Base-by-base conservation (phyloP, 805 yeast genomes). In the Starmerella stellata region DNA sequence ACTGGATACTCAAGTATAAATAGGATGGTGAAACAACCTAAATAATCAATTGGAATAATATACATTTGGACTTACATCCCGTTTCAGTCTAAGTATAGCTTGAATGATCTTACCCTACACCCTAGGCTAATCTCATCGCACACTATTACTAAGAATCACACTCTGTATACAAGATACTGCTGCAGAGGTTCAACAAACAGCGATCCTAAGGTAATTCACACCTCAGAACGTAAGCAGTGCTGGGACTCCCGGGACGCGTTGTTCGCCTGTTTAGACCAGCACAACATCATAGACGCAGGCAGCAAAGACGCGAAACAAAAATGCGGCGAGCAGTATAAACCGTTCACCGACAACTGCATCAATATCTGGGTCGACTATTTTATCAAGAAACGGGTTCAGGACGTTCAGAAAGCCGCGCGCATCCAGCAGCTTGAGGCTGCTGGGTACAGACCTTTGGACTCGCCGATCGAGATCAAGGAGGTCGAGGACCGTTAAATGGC, bases 171-270 rank as follows among this genome's bases (percentile, higher is more conserved):
- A n/a, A n/a, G n/a, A n/a, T n/a, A n/a, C n/a, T n/a, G n/a, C n/a
- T n/a, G n/a, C n/a, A n/a, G n/a, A n/a, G n/a, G n/a, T n/a, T n/a
- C n/a, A n/a, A n/a, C n/a, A n/a, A n/a, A n/a, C n/a, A n/a, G 14
- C 19, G 54, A 55, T 38, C 78, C 78, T 27, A 64, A 38, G 27
- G 53, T 51, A 25, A 49, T 51, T 30, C 51, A 48, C 38, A 42
- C 54, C 4, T 35, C 39, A 21, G 71, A 74, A 47, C 70, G 96
- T 47, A 68, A 72, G 52, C 62, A 65, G 43, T 87, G 98, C 62
- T 90, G 96, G 96, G 87, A 75, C 37, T 65, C 87, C 5, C 69
- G 98, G 43, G 98, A 87, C 52, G 50, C 51, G 30, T 83, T 69
- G 54, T 81, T 81, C 51, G 66, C 59, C 7, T 87, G 98, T 56